phyloP scores from a whole-genome alignment of 441 rosid species.

The Gossypium gossypioides region DNA sequence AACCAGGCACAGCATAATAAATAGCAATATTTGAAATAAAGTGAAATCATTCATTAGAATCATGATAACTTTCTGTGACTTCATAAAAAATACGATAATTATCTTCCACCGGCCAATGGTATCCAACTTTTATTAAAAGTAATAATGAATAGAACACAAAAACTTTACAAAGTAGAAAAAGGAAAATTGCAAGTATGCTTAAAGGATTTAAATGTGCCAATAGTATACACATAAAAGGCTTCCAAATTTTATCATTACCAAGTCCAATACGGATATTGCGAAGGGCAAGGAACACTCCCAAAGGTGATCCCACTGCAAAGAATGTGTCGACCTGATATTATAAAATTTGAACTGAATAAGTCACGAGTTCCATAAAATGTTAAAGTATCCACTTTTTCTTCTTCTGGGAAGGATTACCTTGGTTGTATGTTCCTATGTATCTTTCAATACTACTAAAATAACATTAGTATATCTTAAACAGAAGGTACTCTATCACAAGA shows the following conservation, averaged over 20 bases:
- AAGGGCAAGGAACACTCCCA: conserved; percentile 87
- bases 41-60: neutral
- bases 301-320: conserved; percentile 97
- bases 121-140: neutral
- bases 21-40: conserved; percentile 1
- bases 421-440: neutral
- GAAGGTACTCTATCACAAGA: neutral
- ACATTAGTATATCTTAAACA: neutral
- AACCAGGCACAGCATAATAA: conserved; percentile 4
- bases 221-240: neutral
- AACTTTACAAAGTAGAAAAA: neutral
- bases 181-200: neutral
- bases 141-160: neutral
- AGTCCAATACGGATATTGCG: conserved; percentile 79
- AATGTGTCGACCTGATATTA: conserved; percentile 76
- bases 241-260: conserved; percentile 35
- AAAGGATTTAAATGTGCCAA: neutral
- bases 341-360: conserved; percentile 13
- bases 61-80: neutral
- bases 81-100: neutral
- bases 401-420: neutral
- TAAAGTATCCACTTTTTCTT: neutral
- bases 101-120: neutral
- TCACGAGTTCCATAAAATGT: neutral
- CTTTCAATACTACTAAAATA: neutral